Base-by-base conservation (phyloP, 1,139 yeast genomes). In the Blastobotrys indianensis region DNA sequence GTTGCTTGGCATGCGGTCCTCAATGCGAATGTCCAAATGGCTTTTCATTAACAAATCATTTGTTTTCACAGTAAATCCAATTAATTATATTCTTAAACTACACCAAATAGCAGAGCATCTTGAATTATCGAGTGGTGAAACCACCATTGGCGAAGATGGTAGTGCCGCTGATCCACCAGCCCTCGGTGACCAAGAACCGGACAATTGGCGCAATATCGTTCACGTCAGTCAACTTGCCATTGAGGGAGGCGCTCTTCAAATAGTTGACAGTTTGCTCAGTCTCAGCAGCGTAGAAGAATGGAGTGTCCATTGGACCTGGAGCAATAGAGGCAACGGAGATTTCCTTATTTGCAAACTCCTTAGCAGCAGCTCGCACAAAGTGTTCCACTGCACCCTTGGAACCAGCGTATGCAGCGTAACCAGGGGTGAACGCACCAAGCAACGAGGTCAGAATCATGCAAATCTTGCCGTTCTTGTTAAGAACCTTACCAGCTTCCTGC, bases 261-360 rank as follows among this genome's bases (percentile, higher is more conserved):
- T 65, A 80, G 32, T 67, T 80, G 45, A 79, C 71, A 50, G 76
- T 74, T 20, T 71, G 76, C 25, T 69, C 64, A 20, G 71, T 67
- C 62, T 80, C 85, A 63, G 77, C 82, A 17, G 77, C 76, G 55
- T 79, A 79, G 60, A 80, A 73, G 66, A 80, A 80, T 46, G 84
- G 83, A 20, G 85, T 80, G 57, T 79, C 84, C 83, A 80, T 80
- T 39, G 85, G 85, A 40, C 85, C 85, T 41, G 85, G 85, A 3
- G 84, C 82, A 49, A 80, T 76, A 56, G 75, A 70, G 56, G 76
- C 78, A 55, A 76, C 81, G 9, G 77, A 69, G 50, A 80, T 75
- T 9, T 72, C 70, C 54, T 67, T 72, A 15, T 28, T 7, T 17
- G 66, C 61, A 50, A 77, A 69, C 59, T 80, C 85, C 62, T 79